Base-by-base conservation (phyloP, 2,329 filamentous ascomycete species). In the Colletotrichum tropicale region DNA sequence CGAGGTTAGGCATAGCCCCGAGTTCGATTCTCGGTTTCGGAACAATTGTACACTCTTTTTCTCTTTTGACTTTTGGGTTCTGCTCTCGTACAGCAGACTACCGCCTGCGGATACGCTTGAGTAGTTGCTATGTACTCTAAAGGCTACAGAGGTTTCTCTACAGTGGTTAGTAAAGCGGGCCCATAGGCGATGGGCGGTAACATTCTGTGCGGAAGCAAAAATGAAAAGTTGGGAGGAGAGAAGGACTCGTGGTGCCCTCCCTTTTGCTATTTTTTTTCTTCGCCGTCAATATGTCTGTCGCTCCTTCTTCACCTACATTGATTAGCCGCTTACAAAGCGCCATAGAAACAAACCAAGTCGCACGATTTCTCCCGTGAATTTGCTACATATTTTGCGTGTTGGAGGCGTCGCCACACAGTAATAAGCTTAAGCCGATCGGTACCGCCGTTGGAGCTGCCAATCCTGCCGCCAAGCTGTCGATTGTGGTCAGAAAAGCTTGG, bases 1-100 rank as follows among this genome's bases (percentile, higher is more conserved):
- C 38, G 56, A 34, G 32, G 62, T 71, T 62, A 75, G 72, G 72
- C 72, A 75, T 75, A 75, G 72, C 72, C 72, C 72, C 72, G 72
- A 75, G 73, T 72, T 75, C 62, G 73, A 67, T 67, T 68, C 69
- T 75, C 69, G 73, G 73, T 75, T 75, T 75, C 72, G 72, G 72
- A 71, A 72, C 0, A n/a, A 6, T 13, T 0, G 3, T 15, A 3
- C 48, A 5, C 4, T 8, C 1, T 55, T 38, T 69, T 38, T 24
- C 15, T 4, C 21, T 56, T n/a, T 2, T 28, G 0, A 28, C 18
- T 8, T 34, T 15, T 5, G 24, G 5, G 0, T 1, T n/a, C 38
- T 10, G 18, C 38, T 43, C 18, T 43, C 38, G 0, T 18, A 43
- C 38, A 43, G 38, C 18, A 43, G 18, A 0, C 0, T 43, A 12